These are phyloP conservation scores for Rhododendron kiyosumense DNA, from an alignment of 148 eudicot species.

Conservation along the genomic window DNA sequence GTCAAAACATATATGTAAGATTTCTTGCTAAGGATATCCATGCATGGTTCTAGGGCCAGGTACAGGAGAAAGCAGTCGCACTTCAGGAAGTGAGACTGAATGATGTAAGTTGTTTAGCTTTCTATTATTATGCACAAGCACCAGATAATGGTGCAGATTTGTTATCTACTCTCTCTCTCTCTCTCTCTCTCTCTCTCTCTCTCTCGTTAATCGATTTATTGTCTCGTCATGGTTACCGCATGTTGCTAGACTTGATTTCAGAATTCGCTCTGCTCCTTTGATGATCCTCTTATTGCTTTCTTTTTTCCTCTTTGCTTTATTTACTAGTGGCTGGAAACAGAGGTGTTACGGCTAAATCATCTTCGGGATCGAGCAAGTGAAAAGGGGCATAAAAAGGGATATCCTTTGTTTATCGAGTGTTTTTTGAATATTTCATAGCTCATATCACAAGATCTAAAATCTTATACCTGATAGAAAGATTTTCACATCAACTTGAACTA, in stretches of 20 bases:
- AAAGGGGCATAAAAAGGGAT: conserved; percentile 82
- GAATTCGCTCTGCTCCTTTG: conserved; percentile 13
- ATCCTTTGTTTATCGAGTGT: conserved; percentile 49
- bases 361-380: conserved; percentile 91
- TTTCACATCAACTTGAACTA: not conserved
- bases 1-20: not conserved
- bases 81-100: conserved; percentile 61
- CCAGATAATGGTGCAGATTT: not conserved
- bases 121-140: not conserved
- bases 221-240: not conserved
- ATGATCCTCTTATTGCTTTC: not conserved
- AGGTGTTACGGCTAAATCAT: conserved; percentile 71
- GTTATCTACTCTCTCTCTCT: not conserved
- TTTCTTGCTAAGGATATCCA: conserved; percentile 9
- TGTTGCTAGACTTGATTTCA: conserved; percentile 5
- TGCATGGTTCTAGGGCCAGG: conserved; percentile 59
- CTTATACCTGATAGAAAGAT: not conserved
- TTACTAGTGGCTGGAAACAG: conserved; percentile 67
- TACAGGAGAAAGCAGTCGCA: conserved; percentile 69
- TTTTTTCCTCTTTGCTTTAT: not conserved
- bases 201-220: not conserved
- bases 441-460: not conserved
- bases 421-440: not conserved
- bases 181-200: not conserved
- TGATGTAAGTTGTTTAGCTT: conserved; percentile 53